phyloP scores from a whole-genome alignment of 805 yeast species.

The Schwanniomyces vanrijiae region DNA sequence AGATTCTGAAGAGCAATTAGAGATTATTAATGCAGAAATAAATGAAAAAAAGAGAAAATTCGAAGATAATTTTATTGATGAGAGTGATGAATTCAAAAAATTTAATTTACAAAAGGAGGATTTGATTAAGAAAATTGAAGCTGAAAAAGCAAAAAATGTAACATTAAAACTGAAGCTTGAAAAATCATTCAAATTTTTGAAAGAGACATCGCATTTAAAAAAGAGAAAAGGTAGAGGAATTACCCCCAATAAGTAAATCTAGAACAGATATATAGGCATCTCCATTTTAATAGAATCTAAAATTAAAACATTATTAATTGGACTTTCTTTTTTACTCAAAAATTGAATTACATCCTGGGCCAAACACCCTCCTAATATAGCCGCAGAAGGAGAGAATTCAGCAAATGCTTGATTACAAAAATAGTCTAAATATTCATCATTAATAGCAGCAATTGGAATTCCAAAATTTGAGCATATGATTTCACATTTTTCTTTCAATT shows the following conservation, averaged over 20 bases:
- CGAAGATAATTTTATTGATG: conserved; percentile 18
- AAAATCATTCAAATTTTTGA: conserved; percentile 33
- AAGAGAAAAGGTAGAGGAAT: conserved; percentile 41
- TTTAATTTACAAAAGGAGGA: conserved; percentile 21
- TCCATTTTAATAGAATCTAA: conserved; percentile 70
- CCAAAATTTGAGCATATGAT: conserved; percentile 30
- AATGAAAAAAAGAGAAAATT: conserved; percentile 16
- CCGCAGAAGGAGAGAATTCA: conserved; percentile 81
- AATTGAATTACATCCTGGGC: conserved; percentile 90
- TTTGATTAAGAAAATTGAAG: conserved; percentile 19
- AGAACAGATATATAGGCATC: conserved; percentile 72
- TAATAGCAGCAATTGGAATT: conserved; percentile 45
- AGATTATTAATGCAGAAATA: conserved; percentile 18
- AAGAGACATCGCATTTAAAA: conserved; percentile 41
- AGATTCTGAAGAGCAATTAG: conserved; percentile 40
- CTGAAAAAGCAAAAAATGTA: conserved; percentile 22
- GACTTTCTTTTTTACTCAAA: conserved; percentile 71
- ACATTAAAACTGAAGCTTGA: conserved; percentile 26
- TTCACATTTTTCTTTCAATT: conserved; percentile 26
- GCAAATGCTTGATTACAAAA: conserved; percentile 52
- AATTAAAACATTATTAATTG: conserved; percentile 77
- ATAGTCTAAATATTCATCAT: conserved; percentile 39
- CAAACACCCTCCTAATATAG: conserved; percentile 84
- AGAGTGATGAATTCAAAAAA: conserved; percentile 15
- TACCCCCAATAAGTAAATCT: conserved; percentile 27